Evolutionary conservation across 2,329 filamentous ascomycete genomes (phyloP).

Genomic region (Volutella citrinella): DNA sequence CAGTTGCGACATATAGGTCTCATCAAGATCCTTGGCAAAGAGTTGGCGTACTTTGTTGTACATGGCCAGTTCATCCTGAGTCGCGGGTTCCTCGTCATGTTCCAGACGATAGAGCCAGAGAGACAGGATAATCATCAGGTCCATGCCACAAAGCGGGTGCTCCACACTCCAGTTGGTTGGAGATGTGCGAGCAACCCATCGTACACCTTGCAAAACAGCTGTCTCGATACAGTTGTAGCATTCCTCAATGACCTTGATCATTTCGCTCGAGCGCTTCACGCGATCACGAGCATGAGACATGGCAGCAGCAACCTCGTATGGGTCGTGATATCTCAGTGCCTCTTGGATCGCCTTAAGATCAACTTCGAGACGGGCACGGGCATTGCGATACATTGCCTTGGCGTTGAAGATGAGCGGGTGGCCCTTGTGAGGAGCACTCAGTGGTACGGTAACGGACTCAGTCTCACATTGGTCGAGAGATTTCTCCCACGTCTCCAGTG

Average conservation of each 20-base stretch:
- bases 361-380: conserved; percentile 85
- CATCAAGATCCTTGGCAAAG: conserved; percentile 86
- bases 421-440: conserved; percentile 92
- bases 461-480: conserved; percentile 91
- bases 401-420: conserved; percentile 98
- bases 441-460: conserved; percentile 80
- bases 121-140: conserved; percentile 96
- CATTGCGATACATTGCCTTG: conserved; percentile 94
- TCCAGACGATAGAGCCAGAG: conserved; percentile 98
- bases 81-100: conserved; percentile 92
- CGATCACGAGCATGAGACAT: conserved; percentile 94
- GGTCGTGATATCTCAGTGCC: conserved; percentile 92
- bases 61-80: conserved; percentile 80
- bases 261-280: conserved; percentile 91
- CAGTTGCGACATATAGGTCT: conserved; percentile 76
- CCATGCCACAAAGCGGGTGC: conserved; percentile 92
- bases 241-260: conserved; percentile 97
- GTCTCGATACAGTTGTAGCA: conserved; percentile 98
- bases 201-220: conserved; percentile 87
- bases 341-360: conserved; percentile 96
- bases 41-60: conserved; percentile 89
- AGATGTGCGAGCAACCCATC: conserved; percentile 96
- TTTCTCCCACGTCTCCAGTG: conserved; percentile 98
- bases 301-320: conserved; percentile 92
- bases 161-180: conserved; percentile 99